Evolutionary conservation across 1,284 basidiomycete species (phyloP).

Genomic region (Trametes versicolor): DNA sequence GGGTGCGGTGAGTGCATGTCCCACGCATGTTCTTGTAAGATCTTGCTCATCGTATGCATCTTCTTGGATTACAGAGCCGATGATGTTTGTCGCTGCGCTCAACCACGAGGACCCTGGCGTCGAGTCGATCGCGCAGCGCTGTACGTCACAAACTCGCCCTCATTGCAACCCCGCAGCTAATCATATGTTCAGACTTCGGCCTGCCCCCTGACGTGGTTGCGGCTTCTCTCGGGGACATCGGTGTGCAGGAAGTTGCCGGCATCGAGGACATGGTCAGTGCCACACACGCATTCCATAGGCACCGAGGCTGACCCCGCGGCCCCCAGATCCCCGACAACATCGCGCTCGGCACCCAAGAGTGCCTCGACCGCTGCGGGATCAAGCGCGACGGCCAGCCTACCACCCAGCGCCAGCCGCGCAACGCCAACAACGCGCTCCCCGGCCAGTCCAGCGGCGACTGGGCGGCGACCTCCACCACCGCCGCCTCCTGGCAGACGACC

Average conservation of each 20-base stretch:
- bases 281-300: too few relatives aligned
- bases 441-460: constrained; percentile 23
- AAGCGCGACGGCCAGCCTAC: constrained; percentile 42
- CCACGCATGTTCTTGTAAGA: too few relatives aligned
- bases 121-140: constrained; percentile 44
- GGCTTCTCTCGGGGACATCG: constrained; percentile 47
- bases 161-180: background rate
- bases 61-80: constrained; percentile 9
- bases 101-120: constrained; percentile 49
- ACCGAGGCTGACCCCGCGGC: constrained; percentile 2
- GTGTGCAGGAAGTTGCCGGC: constrained; percentile 44
- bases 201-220: constrained; percentile 47
- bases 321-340: constrained; percentile 49
- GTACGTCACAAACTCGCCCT: constrained; percentile 32
- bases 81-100: constrained; percentile 40
- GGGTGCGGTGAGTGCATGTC: constrained; percentile 39
- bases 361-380: constrained; percentile 46
- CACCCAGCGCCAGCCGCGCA: constrained; percentile 46
- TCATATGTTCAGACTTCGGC: constrained; percentile 40
- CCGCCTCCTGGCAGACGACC: constrained; percentile 22
- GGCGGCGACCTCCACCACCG: constrained; percentile 7
- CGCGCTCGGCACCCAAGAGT: constrained; percentile 46
- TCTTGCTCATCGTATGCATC: background rate
- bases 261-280: constrained; percentile 40
- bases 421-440: constrained; percentile 46